phyloP scores from a whole-genome alignment of 78 protist species.

The Tieghemostelium lacteum region DNA sequence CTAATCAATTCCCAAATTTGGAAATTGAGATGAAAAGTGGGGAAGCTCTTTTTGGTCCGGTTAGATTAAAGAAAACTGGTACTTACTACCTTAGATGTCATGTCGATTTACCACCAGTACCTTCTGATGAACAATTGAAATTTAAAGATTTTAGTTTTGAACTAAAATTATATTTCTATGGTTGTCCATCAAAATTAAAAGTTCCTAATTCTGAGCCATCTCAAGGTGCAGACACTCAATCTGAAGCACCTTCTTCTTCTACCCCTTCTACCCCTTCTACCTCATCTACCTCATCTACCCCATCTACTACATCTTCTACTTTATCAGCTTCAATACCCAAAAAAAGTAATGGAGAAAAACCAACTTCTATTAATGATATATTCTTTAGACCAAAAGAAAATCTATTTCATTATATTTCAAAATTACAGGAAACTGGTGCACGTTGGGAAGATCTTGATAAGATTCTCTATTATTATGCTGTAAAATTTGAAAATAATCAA shows the following conservation, averaged over 20 bases:
- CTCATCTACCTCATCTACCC: neutral
- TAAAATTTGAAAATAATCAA: constrained; percentile 37
- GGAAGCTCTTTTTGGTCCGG: constrained; percentile 60
- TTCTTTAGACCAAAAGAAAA: constrained; percentile 45
- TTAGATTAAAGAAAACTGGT: constrained; percentile 68
- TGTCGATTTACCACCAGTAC: constrained; percentile 43
- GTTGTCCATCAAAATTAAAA: constrained; percentile 66
- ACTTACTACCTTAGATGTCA: constrained; percentile 38
- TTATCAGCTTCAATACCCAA: neutral
- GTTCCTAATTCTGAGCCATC: neutral
- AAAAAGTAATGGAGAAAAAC: neutral
- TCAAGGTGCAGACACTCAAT: neutral
- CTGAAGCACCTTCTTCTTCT: neutral
- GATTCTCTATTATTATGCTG: constrained; percentile 16
- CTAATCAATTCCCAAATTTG: constrained; percentile 43
- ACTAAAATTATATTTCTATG: constrained; percentile 55
- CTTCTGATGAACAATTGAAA: constrained; percentile 13
- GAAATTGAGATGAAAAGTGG: constrained; percentile 41
- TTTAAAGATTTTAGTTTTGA: constrained; percentile 56
- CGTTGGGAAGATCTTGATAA: constrained; percentile 47
- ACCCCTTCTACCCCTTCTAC: neutral
- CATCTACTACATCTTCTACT: neutral
- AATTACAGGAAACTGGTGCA: constrained; percentile 70
- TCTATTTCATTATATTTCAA: constrained; percentile 42
- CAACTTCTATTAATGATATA: constrained; percentile 29